Base-by-base conservation (phyloP, 2,329 filamentous ascomycete genomes). In the Penicillium sumatraense region DNA sequence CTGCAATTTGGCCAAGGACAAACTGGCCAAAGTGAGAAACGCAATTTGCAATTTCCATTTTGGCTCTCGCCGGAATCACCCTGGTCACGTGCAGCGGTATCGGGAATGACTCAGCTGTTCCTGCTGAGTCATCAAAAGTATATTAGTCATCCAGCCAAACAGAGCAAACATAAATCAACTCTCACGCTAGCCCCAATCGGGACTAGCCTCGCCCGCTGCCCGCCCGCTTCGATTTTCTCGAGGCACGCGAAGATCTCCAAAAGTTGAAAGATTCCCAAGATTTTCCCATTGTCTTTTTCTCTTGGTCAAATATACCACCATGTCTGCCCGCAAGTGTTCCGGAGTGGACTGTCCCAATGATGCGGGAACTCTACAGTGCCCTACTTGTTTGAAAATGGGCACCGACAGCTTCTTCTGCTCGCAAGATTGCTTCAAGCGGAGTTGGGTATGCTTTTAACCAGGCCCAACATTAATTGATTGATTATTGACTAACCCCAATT, bases 391-490 rank as follows among this genome's bases (percentile, higher is more conserved):
- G 69, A 97, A 96, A 78, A 80, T 93, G 41, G 90, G 89, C 51
- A 88, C 93, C 72, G 91, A 95, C 70, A 96, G 91, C 79, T 97
- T 87, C 78, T 99, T 98, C 80, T 99, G 95, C 81, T 92, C 92
- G 24, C 95, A 99, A 76, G 95, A 98, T 67, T 99, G 95, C 81
- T 99, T 99, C 80, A 98, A 97, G 83, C 89, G 87, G 76, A 99
- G 92, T 81, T 99, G 95, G 95, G 95, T 98, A 86, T 66, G 59
- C 11, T 23, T 11, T 23, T n/a, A n/a, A n/a, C n/a, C n/a, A 31
- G n/a, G 11, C 29, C 29, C 29, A 14, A 27, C 21, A 23, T 5
- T 18, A n/a, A 44, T 42, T 16, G 38, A 41, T 23, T 54, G 50
- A 57, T 29, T 49, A 26, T 33, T 48, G 31, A 23, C 40, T 53